Percentiles rank a stretch among this genome's conserved stretches.
Conservation (phyloP, 192 early-diverging fungal species). For the Coemansia sp. region DNA sequence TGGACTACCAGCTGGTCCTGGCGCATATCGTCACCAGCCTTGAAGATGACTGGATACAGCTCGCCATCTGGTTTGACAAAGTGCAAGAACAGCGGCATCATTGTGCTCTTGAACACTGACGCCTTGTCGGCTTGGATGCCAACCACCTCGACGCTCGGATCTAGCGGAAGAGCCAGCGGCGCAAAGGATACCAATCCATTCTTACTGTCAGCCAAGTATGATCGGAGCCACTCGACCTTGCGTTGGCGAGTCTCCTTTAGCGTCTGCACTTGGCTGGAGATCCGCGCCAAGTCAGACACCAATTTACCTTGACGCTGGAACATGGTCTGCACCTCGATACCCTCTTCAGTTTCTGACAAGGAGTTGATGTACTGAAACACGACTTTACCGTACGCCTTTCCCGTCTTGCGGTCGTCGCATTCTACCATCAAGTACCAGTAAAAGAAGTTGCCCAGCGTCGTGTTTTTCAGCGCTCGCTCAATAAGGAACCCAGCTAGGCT, state of each 20-base stretch:
- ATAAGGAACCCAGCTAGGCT: slow-evolving; percentile 88
- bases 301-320: slow-evolving; percentile 86
- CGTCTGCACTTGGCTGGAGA: slow-evolving; percentile 74
- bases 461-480: slow-evolving; percentile 82
- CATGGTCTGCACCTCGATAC: slow-evolving; percentile 69
- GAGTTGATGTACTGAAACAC: slow-evolving; percentile 80
- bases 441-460: slow-evolving; percentile 89
- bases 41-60: slow-evolving; percentile 97
- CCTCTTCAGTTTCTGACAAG: slow-evolving; percentile 63
- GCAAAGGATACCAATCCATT: slow-evolving; percentile 80
- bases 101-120: slow-evolving; percentile 87
- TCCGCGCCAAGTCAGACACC: slow-evolving; percentile 70
- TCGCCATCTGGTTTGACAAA: slow-evolving; percentile 84
- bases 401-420: slow-evolving; percentile 81
- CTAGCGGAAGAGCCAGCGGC: slow-evolving; percentile 87
- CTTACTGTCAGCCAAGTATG: slow-evolving; percentile 82
- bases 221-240: slow-evolving; percentile 88
- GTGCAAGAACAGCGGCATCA: slow-evolving; percentile 85
- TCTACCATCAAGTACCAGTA: slow-evolving; percentile 99
- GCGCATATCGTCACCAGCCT: slow-evolving; percentile 93
- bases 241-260: slow-evolving; percentile 85
- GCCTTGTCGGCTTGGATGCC: slow-evolving; percentile 85
- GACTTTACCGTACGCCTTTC: slow-evolving; percentile 88
- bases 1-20: slow-evolving; percentile 99
- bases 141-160: slow-evolving; percentile 85